phyloP scores from a whole-genome alignment of 306 rosid genomes.

The Dryas drummondii region DNA sequence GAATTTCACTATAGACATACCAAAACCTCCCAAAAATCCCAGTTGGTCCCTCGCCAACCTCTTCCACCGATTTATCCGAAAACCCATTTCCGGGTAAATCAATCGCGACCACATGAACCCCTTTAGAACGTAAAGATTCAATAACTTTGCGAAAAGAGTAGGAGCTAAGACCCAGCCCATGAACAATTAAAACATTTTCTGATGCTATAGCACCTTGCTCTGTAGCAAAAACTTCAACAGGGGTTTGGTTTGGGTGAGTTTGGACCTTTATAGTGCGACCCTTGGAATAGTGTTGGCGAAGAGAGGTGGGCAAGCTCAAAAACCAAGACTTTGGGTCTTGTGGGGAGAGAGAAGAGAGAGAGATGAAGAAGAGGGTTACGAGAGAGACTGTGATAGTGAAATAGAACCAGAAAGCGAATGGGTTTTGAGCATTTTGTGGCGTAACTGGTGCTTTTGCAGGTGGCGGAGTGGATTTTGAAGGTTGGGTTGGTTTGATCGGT shows the following conservation, averaged over 20 bases:
- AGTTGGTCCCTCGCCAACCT: slow-evolving; percentile 37
- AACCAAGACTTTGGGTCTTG: slow-evolving; percentile 77
- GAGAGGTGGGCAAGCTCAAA: slow-evolving; percentile 57
- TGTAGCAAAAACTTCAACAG: slow-evolving; percentile 59
- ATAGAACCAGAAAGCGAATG: slow-evolving; percentile 85
- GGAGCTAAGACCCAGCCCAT: slow-evolving; percentile 72
- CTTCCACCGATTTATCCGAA: slow-evolving; percentile 63
- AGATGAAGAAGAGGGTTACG: slow-evolving; percentile 46
- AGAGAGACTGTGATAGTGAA: slow-evolving; percentile 63
- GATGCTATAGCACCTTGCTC: slow-evolving; percentile 42
- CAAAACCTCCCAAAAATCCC: slow-evolving; percentile 72
- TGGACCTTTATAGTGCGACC: slow-evolving; percentile 88
- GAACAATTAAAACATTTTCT: slow-evolving; percentile 62
- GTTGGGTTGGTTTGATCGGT: slow-evolving; percentile 23
- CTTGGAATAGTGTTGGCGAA: slow-evolving; percentile 71
- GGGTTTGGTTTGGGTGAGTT: slow-evolving; percentile 40
- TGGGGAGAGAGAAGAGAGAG: slow-evolving; percentile 47
- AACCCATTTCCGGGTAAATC: slow-evolving; percentile 92
- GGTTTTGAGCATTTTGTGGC: slow-evolving; percentile 18
- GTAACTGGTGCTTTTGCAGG: slow-evolving; percentile 12
- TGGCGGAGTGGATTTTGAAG: slow-evolving; percentile 16
- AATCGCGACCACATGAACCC: slow-evolving; percentile 52
- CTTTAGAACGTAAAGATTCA: slow-evolving; percentile 46
- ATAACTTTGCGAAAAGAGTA: slow-evolving; percentile 56
- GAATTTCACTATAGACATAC: slow-evolving; percentile 65